Conservation (phyloP, 208 protist species). For the Willaertia magna region DNA sequence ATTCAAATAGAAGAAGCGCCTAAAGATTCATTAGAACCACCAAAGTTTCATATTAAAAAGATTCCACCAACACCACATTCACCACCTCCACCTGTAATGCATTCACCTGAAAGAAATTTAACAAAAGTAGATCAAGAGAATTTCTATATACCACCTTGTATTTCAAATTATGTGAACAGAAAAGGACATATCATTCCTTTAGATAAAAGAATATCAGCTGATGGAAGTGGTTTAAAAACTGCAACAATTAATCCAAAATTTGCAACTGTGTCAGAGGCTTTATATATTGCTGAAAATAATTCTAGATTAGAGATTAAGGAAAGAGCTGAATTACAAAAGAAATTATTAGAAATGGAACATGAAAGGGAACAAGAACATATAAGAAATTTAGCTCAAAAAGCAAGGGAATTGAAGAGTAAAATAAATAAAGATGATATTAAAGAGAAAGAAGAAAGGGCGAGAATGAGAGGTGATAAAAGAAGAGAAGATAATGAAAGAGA, state of each 20-base stretch:
- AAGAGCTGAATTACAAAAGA: slow-evolving; percentile 38
- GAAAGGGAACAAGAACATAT: slow-evolving; percentile 49
- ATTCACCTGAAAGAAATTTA: slow-evolving; percentile 40
- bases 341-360: slow-evolving; percentile 31
- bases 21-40: slow-evolving; percentile 63
- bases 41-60: slow-evolving; percentile 65
- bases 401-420: slow-evolving; percentile 22
- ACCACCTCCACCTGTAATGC: slow-evolving; percentile 49
- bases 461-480: slow-evolving; percentile 34
- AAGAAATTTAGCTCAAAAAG: slow-evolving; percentile 22
- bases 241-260: slow-evolving; percentile 58
- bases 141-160: slow-evolving; percentile 76
- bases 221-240: slow-evolving; percentile 63
- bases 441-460: slow-evolving; percentile 29
- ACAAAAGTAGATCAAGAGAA: slow-evolving; percentile 44
- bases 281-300: slow-evolving; percentile 65
- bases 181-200: slow-evolving; percentile 79
- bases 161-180: slow-evolving; percentile 87
- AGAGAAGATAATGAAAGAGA: slow-evolving; percentile 45
- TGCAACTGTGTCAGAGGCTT: slow-evolving; percentile 62
- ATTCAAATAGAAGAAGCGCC: slow-evolving; percentile 41
- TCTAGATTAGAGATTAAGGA: slow-evolving; percentile 49
- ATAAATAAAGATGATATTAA: not conserved
- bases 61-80: slow-evolving; percentile 33
- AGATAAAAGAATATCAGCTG: slow-evolving; percentile 72